Evolutionary conservation across 805 yeast species (phyloP), one percentile per base, ranked within the genome.

Genomic region (Candida krabiensis): DNA sequence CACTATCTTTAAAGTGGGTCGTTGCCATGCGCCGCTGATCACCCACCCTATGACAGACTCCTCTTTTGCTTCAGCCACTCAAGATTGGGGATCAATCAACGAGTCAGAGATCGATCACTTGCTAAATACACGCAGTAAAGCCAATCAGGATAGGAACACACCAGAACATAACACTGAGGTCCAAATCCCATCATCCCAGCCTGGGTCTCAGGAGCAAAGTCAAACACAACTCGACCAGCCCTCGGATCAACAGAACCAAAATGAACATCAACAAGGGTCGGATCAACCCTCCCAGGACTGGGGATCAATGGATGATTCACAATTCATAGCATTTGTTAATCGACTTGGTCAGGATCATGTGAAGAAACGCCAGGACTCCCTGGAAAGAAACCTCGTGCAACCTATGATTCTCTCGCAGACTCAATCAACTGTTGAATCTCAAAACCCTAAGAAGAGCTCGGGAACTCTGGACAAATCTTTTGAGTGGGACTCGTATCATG

Each of bases 221-320:
- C 40, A 40, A 23, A 28, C 23, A 6, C 46, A 33, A 16, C 33
- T n/a, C 7, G 39, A 24, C 14, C 32, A 32, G 16, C 17, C 14
- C n/a, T 28, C 23, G 5, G 19, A 8, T 3, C 8, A 11, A 19
- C 8, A 11, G 9, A n/a, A 18, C 24, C 26, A 17, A 31, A 9
- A 8, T 6, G 13, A 18, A 11, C 16, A 19, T 7, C 6, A 11
- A 9, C 13, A 23, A n/a, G 21, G 28, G 15, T 8, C 21, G 3
- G 19, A 38, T 8, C 24, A 21, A 8, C 9, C 11, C 7, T 21
- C 24, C 9, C 49, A 50, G 12, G 56, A 54, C 25, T 60, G 66
- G 66, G 58, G 65, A 3, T 65, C 71, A 0, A 53, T 70, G 50
- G 63, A 49, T 11, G 70, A 70, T 46, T 57, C 63, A 1, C 65